Evolutionary conservation across 2,329 filamentous ascomycete genomes (phyloP).

Genomic region (Stachybotrys chartarum): DNA sequence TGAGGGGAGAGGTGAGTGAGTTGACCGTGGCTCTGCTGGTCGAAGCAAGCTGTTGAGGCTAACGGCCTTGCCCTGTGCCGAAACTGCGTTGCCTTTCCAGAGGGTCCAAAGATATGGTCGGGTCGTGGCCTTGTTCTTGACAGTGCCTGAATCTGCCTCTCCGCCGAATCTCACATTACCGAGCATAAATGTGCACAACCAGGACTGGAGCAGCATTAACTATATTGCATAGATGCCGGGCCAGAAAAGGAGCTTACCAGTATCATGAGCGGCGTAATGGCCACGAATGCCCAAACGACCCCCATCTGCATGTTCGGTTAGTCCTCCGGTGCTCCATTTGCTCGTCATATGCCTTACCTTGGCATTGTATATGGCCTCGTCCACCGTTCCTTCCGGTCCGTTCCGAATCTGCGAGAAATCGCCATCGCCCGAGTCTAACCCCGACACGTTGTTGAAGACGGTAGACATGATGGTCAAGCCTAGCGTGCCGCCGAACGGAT

Average conservation of each 20-base stretch:
- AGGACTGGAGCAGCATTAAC: constrained; percentile 13
- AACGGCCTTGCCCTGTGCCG: constrained; percentile 6
- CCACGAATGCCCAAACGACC: constrained; percentile 59
- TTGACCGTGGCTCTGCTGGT: no score
- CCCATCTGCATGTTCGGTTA: constrained; percentile 29
- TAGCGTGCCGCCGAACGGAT: constrained; percentile 58
- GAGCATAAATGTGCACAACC: constrained; percentile 17
- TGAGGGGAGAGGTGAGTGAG: no score
- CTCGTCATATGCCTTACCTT: constrained; percentile 11
- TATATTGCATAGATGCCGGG: not conserved
- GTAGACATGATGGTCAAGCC: constrained; percentile 60
- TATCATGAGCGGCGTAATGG: constrained; percentile 52
- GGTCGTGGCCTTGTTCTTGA: not conserved
- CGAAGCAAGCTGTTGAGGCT: constrained; percentile 7
- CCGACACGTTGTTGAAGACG: constrained; percentile 56
- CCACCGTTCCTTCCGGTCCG: constrained; percentile 3
- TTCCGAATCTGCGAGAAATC: constrained; percentile 16
- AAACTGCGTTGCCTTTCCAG: not conserved
- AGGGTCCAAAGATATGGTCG: not conserved
- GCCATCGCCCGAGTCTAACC: constrained; percentile 13
- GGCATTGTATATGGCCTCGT: constrained; percentile 15
- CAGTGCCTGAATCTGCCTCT: constrained; percentile 9
- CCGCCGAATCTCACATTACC: constrained; percentile 23
- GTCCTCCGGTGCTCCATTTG: not conserved
- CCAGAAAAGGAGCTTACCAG: constrained; percentile 15